A percentile compares a stretch with the other conserved stretches of the same genome.
Evolutionary conservation across 1,284 basidiomycete species (phyloP).

Genomic region (Lentinus polychrous): DNA sequence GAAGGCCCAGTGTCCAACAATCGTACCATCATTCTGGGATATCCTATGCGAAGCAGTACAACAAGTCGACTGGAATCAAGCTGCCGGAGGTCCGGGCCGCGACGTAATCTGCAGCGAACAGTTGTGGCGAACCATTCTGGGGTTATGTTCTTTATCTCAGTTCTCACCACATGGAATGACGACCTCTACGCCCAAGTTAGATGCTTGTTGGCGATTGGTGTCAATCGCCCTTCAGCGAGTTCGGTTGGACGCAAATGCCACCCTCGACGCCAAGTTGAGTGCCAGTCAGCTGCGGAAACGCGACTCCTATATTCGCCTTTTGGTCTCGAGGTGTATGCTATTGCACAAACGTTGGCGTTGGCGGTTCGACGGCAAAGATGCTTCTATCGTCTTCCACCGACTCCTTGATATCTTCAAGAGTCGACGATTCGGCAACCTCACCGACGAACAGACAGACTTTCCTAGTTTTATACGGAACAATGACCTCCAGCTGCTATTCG

Average conservation of each 20-base stretch:
- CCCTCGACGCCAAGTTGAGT: constrained; percentile 35
- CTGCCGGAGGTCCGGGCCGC: constrained; percentile 12
- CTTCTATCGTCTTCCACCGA: constrained; percentile 54
- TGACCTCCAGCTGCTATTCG: constrained; percentile 48
- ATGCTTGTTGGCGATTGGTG: constrained; percentile 66
- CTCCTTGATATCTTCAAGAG: constrained; percentile 76
- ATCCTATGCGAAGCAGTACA: constrained; percentile 34
- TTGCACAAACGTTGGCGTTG: constrained; percentile 74
- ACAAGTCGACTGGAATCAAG: constrained; percentile 19
- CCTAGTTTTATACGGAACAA: constrained; percentile 70
- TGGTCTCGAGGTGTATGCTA: constrained; percentile 70
- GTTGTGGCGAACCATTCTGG: constrained; percentile 69
- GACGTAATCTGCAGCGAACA: constrained; percentile 58
- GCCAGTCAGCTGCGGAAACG: constrained; percentile 46
- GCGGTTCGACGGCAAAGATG: constrained; percentile 54
- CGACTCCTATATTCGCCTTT: constrained; percentile 71
- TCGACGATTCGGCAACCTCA: constrained; percentile 75
- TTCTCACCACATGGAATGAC: constrained; percentile 66
- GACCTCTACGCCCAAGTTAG: constrained; percentile 39
- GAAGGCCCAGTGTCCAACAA: constrained; percentile 9
- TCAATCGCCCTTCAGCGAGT: constrained; percentile 53
- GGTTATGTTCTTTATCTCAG: constrained; percentile 71
- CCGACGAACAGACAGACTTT: constrained; percentile 69
- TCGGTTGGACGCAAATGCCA: constrained; percentile 47
- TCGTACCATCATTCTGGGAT: constrained; percentile 35